Evolutionary conservation across 2,329 filamentous ascomycete species (phyloP), one percentile per base, ranked within the genome.

Genomic region (Stylonectria norvegica): DNA sequence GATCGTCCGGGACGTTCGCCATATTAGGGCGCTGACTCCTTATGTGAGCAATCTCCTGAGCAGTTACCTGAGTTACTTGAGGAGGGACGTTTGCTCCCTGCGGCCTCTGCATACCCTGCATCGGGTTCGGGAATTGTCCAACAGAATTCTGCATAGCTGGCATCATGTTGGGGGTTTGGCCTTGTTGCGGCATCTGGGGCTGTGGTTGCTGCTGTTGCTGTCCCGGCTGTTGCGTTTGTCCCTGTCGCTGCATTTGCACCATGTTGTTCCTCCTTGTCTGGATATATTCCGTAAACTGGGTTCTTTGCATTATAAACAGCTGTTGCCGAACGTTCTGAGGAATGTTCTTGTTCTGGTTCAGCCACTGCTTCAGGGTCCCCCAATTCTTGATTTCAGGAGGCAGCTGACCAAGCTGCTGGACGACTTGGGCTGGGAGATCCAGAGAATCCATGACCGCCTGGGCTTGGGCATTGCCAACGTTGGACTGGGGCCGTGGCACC

Each of bases 381-480:
- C 73, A 76, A 46, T 71, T 76, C 55, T 72, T 73, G 5, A 72
- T 51, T 0, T 74, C 69, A 0, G 60, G 52, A 2, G 70, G 69
- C 3, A 72, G 41, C 15, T 55, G 56, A 10, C 36, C 51, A 4
- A 64, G 53, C 11, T 60, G 52, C 11, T 15, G 43, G 7, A 67
- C 45, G 5, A 72, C 49, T 11, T 60, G 55, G 3, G 54, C 48
- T 1, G 71, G 71, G 1, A 77, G 45, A 9, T 76, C 72, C 68
- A 76, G 68, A 8, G 50, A 61, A 43, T 76, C 72, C 68, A 76
- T 74, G 42, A 69, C 56, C 1, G 49, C 43, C 34, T 66, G 61
- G 5, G 66, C 57, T 18, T 69, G 68, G 4, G 55, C 53, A 33
- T 51, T 60, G n/a, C n/a, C n/a, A n/a, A n/a, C n/a, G 14, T 10